Conservation (phyloP, 2,329 filamentous ascomycete genomes). For the Dactylellina leptospora region DNA sequence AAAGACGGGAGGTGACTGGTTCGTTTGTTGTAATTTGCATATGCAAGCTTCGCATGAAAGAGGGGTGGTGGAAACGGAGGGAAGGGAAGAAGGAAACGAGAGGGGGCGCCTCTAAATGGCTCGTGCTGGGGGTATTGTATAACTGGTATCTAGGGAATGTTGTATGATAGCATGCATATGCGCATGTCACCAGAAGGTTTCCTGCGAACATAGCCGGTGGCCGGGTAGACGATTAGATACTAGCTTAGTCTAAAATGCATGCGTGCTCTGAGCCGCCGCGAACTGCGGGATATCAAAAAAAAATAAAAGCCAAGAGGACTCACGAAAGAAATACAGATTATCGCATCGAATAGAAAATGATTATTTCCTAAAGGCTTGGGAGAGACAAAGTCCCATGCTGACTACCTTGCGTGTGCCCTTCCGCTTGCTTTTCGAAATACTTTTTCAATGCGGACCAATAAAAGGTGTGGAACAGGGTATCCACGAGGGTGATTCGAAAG, state of each 20-base stretch:
- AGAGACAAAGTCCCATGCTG: slow-evolving; percentile 10
- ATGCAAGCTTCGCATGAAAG: slow-evolving; percentile 26
- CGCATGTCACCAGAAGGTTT: slow-evolving; percentile 16
- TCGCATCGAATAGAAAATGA: slow-evolving; percentile 8
- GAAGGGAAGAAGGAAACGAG: not conserved
- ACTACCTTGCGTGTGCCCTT: slow-evolving; percentile 7
- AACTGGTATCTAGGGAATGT: too few species aligned
- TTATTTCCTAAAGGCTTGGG: not conserved
- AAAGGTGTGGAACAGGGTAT: slow-evolving; percentile 6
- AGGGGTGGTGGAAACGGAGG: not conserved
- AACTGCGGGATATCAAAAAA: not conserved
- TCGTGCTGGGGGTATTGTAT: slow-evolving; percentile 7
- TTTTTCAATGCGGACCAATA: slow-evolving; percentile 10
- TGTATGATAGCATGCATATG: not conserved
- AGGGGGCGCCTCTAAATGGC: slow-evolving; percentile 15
- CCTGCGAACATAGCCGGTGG: slow-evolving; percentile 13
- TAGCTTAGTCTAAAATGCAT: slow-evolving; percentile 11
- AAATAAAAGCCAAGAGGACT: not conserved
- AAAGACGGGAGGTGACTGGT: slow-evolving; percentile 21
- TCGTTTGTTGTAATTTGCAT: slow-evolving; percentile 46
- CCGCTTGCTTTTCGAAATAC: not conserved
- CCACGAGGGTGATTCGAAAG: slow-evolving; percentile 14
- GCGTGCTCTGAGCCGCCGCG: not conserved
- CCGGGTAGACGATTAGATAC: not conserved
- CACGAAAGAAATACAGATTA: not conserved